Evolutionary conservation across 1,284 basidiomycete species (phyloP), one percentile per base, ranked within the genome.

Genomic region (Sporisorium iseilematis-ciliati): DNA sequence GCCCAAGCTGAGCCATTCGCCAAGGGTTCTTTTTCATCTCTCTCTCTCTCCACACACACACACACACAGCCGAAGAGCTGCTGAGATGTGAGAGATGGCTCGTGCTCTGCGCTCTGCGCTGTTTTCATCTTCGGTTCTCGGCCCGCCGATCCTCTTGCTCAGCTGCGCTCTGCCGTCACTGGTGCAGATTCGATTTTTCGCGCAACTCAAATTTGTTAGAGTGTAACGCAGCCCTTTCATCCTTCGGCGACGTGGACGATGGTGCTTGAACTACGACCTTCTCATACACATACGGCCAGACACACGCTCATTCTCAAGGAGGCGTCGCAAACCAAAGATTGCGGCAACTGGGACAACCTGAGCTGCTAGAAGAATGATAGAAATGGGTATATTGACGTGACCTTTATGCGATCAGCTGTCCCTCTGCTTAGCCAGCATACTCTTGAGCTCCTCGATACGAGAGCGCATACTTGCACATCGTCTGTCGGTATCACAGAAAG

Each of bases 381-480:
- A 25, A 53, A n/a, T 7, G 56, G 46, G 46, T 57, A 49, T 57
- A 57, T 57, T 50, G 45, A 20, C 14, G 16, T 29, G 45, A 6
- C 7, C 43, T 31, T 35, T 12, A 7, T 33, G 2, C n/a, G 10
- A 2, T 35, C 31, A 60, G 40, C 31, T 21, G 12, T 35, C 23
- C 29, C 8, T 38, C 26, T 52, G 55, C 42, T 46, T 43, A 3
- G 62, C 68, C 14, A 71, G 58, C 68, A 65, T 71, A 26, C 14
- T 41, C 23, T 61, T 65, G 45, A 71, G 62, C 58, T 71, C 25
- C 50, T 61, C 18, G 0, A 71, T 56, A 20, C 68, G 68, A 35
- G 41, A 29, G 18, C 63, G 68, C 68, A 71, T 71, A 51, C 62
- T 65, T 29, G 54, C 62, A 41, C 68, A 71, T 33, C 63, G 62